A percentile compares a stretch with the other conserved stretches of the same genome.
phyloP scores from a whole-genome alignment of 306 rosid genomes.

The Oemleria cerasiformis region DNA sequence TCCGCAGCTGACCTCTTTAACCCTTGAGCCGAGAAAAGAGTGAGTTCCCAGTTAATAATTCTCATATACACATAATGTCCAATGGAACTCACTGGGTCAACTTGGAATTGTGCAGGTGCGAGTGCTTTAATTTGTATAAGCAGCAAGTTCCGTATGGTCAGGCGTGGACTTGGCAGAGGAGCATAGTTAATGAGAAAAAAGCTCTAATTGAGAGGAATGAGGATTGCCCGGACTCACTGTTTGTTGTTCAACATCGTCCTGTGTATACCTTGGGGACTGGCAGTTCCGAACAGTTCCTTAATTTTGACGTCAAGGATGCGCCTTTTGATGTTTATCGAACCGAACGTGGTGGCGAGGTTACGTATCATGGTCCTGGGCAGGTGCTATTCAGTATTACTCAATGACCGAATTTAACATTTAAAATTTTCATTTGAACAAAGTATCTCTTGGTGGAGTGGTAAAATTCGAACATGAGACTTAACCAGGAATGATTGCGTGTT shows the following conservation, averaged over 20 bases:
- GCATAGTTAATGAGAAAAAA: conserved; percentile 35
- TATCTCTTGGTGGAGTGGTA: neutral
- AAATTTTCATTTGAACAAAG: neutral
- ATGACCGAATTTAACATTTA: neutral
- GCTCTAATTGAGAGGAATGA: conserved; percentile 28
- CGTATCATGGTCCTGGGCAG: conserved; percentile 59
- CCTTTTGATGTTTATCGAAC: conserved; percentile 41
- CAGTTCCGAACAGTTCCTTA: conserved; percentile 40
- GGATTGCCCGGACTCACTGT: conserved; percentile 34
- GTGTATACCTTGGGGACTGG: conserved; percentile 46
- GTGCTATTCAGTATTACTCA: conserved; percentile 7
- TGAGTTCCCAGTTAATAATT: conserved; percentile 26
- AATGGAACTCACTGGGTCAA: neutral
- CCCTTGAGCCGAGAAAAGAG: neutral
- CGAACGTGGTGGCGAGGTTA: conserved; percentile 55
- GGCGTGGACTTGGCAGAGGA: conserved; percentile 56
- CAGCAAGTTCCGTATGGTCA: conserved; percentile 51
- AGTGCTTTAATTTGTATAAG: conserved; percentile 58
- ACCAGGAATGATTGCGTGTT: conserved; percentile 19
- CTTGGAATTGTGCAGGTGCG: conserved; percentile 47
- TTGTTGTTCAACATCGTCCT: conserved; percentile 46
- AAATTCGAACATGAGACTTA: neutral
- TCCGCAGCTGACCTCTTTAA: neutral
- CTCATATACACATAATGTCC: conserved; percentile 11
- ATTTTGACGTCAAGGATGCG: conserved; percentile 36